A percentile compares a stretch with the other conserved stretches of the same genome.
phyloP scores from a whole-genome alignment of 495 filamentous ascomycete species.

The Rostrohypoxylon terebratum region DNA sequence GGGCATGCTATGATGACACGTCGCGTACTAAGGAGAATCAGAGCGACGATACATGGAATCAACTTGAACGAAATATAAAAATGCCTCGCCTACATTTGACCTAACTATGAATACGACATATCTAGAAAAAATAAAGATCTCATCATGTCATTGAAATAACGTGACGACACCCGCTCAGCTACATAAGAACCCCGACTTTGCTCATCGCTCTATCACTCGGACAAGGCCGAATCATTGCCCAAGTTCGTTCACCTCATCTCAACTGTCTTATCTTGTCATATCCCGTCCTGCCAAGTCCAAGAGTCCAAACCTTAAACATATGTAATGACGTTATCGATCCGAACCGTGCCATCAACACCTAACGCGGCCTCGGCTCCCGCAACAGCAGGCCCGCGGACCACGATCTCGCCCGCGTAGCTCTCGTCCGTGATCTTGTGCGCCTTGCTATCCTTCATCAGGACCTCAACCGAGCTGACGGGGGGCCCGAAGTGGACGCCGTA shows the following conservation, averaged over 20 bases:
- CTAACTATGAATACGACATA: background rate
- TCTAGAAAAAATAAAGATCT: background rate
- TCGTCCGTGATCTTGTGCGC: conserved; percentile 70
- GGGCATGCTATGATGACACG: background rate
- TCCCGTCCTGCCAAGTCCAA: background rate
- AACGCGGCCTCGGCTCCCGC: conserved; percentile 69
- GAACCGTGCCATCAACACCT: conserved; percentile 67
- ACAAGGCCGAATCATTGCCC: background rate
- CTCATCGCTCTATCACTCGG: background rate
- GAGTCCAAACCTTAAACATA: conserved; percentile 46
- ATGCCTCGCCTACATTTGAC: background rate
- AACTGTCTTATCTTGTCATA: too few relatives aligned
- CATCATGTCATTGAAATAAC: conserved; percentile 2
- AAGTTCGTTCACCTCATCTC: background rate
- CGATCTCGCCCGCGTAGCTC: conserved; percentile 71
- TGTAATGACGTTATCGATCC: conserved; percentile 67
- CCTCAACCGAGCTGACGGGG: conserved; percentile 81
- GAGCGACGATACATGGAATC: background rate
- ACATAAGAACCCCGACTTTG: background rate
- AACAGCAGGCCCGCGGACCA: conserved; percentile 76
- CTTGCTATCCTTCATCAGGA: conserved; percentile 72
- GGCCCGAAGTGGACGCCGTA: conserved; percentile 80
- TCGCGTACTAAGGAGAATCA: background rate
- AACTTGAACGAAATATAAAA: background rate
- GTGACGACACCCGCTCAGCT: conserved; percentile 10